These are phyloP conservation scores for Didymellaceae sp. DNA, from an alignment of 2,329 filamentous ascomycete species.

Conservation along the genomic window DNA sequence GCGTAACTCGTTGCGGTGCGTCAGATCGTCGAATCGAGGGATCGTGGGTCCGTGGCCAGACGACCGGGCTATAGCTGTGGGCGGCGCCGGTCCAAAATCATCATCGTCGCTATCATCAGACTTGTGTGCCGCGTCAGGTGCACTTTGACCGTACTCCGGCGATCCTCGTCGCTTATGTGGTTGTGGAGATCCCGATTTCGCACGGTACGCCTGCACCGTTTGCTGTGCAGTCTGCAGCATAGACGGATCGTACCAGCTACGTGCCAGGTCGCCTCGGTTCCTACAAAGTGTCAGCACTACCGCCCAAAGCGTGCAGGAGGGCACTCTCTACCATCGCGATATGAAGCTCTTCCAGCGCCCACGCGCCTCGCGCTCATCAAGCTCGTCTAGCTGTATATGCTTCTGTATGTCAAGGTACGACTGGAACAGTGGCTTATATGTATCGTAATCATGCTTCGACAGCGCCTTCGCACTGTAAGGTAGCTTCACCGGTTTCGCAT, in stretches of 20 bases:
- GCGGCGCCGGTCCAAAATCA: constrained; percentile 61
- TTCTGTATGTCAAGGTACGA: constrained; percentile 92
- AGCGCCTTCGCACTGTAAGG: constrained; percentile 72
- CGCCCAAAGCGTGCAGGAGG: neutral
- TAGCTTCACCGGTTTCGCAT: constrained; percentile 49
- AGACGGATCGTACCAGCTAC: constrained; percentile 91
- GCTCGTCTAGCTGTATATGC: constrained; percentile 68
- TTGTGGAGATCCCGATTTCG: constrained; percentile 15
- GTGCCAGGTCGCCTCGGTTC: constrained; percentile 84
- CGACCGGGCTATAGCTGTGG: constrained; percentile 42
- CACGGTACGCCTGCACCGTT: constrained; percentile 32
- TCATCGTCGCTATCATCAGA: constrained; percentile 49
- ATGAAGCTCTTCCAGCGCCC: constrained; percentile 95
- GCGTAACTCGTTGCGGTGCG: constrained; percentile 65
- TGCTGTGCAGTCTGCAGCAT: constrained; percentile 64
- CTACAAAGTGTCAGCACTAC: constrained; percentile 47
- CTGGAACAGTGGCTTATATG: constrained; percentile 75
- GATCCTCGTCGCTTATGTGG: constrained; percentile 29
- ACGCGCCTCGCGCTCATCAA: constrained; percentile 76
- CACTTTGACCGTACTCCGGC: constrained; percentile 21
- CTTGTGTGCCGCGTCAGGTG: constrained; percentile 4
- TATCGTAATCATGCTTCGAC: constrained; percentile 70
- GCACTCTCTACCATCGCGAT: constrained; percentile 74
- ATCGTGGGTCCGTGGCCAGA: constrained; percentile 63
- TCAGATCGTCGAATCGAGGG: constrained; percentile 76